These are phyloP conservation scores for Fistulifera solaris DNA, from an alignment of 108 stramenopile species.

Conservation along the genomic window DNA sequence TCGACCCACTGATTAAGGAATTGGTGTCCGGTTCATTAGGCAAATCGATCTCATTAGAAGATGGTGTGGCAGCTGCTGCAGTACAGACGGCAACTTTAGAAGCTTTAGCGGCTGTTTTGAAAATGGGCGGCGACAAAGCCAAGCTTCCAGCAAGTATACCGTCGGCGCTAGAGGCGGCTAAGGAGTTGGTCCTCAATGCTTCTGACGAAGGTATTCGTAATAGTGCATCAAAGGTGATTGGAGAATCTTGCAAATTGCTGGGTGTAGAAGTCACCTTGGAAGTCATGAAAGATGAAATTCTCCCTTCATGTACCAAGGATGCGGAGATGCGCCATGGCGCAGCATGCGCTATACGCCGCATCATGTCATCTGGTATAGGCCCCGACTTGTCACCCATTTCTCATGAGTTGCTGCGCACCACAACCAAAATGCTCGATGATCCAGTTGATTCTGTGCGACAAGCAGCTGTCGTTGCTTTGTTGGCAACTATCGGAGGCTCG, in stretches of 20 bases:
- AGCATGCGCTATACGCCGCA: slow-evolving; percentile 57
- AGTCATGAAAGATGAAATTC: slow-evolving; percentile 35
- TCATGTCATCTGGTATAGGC: slow-evolving; percentile 45
- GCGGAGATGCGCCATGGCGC: slow-evolving; percentile 57
- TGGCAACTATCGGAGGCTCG: slow-evolving; percentile 61
- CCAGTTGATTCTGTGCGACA: slow-evolving; percentile 49
- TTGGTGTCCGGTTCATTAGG: slow-evolving; percentile 69
- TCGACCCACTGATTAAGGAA: slow-evolving; percentile 90
- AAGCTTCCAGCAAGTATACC: slow-evolving; percentile 79
- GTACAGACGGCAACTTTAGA: slow-evolving; percentile 81
- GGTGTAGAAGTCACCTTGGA: slow-evolving; percentile 38
- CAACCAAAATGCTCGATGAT: slow-evolving; percentile 53
- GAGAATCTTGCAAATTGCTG: slow-evolving; percentile 56
- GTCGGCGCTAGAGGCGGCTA: slow-evolving; percentile 69
- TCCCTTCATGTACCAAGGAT: slow-evolving; percentile 12
- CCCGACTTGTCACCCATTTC: slow-evolving; percentile 22
- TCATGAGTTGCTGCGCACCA: slow-evolving; percentile 13
- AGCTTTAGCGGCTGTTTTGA: slow-evolving; percentile 61
- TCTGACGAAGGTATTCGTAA: slow-evolving; percentile 76
- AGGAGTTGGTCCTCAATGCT: slow-evolving; percentile 45
- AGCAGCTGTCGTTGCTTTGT: slow-evolving; percentile 61
- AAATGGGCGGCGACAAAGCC: slow-evolving; percentile 65
- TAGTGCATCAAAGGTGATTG: slow-evolving; percentile 75
- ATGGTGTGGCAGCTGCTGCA: slow-evolving; percentile 21
- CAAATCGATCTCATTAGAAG: slow-evolving; percentile 29